Conservation (phyloP, 352 stramenopile genomes). For the Pythium brachiatum region DNA sequence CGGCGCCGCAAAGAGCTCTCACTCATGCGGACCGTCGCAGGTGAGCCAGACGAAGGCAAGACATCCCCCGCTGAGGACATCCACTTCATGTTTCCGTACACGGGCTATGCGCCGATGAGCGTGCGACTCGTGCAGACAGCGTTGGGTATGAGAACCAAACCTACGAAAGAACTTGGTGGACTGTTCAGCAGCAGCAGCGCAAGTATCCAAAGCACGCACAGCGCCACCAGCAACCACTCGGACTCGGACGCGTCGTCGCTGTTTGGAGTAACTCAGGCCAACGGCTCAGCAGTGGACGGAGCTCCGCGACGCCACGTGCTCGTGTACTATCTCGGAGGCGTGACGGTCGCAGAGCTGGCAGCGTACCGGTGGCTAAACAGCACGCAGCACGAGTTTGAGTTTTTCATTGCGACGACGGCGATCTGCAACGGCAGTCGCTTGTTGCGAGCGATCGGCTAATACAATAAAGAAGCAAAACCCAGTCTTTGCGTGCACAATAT, state of each 20-base stretch:
- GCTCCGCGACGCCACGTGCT: constrained; percentile 36
- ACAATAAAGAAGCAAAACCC: too few relatives aligned
- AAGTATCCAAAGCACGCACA: constrained; percentile 9
- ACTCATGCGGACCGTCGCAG: constrained; percentile 15
- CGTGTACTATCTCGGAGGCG: constrained; percentile 82
- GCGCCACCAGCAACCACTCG: background rate
- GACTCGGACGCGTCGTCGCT: background rate
- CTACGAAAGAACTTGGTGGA: constrained; percentile 12
- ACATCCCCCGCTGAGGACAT: constrained; percentile 62
- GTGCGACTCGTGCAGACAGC: constrained; percentile 75
- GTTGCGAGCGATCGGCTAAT: constrained; percentile 40
- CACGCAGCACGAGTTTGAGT: constrained; percentile 55
- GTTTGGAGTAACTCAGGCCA: background rate
- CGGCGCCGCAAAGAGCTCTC: constrained; percentile 21
- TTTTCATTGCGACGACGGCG: constrained; percentile 68
- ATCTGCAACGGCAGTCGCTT: constrained; percentile 73
- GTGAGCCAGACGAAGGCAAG: constrained; percentile 1
- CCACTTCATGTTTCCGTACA: constrained; percentile 86
- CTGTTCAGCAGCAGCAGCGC: constrained; percentile 18
- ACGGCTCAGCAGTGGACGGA: background rate
- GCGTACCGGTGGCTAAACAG: constrained; percentile 75
- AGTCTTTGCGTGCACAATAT: too few relatives aligned
- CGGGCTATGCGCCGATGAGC: constrained; percentile 81
- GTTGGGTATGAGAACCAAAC: constrained; percentile 68
- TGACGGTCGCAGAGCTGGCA: constrained; percentile 81